These are phyloP conservation scores for Patellifolia procumbens DNA, from an alignment of 179 eudicot genomes.

Conservation along the genomic window DNA sequence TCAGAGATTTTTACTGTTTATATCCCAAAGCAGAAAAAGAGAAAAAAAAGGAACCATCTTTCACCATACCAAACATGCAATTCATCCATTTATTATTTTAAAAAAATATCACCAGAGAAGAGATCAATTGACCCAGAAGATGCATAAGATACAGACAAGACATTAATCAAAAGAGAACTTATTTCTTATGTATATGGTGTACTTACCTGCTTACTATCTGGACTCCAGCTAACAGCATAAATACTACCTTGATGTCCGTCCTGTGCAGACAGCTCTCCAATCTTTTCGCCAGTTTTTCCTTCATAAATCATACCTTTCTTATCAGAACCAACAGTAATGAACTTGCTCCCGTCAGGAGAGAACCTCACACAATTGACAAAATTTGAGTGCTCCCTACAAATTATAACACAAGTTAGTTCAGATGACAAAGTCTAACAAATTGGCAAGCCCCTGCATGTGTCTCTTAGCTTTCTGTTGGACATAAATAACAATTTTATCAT, in stretches of 20 bases:
- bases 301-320: conserved; percentile 81
- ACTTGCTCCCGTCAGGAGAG: conserved; percentile 92
- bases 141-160: background rate
- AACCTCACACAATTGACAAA: conserved; percentile 95
- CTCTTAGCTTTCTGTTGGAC: background rate
- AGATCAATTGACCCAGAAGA: background rate
- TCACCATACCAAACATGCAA: background rate
- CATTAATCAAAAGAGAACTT: background rate
- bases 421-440: background rate
- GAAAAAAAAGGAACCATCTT: background rate
- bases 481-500: too few species aligned
- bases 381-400: conserved; percentile 83
- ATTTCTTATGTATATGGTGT: background rate
- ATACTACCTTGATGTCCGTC: conserved; percentile 93
- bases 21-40: background rate
- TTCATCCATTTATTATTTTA: background rate
- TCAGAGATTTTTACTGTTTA: background rate
- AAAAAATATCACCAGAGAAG: background rate
- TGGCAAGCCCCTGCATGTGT: background rate
- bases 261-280: conserved; percentile 82
- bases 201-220: conserved; percentile 79
- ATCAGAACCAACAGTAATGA: conserved; percentile 93
- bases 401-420: conserved; percentile 12
- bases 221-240: conserved; percentile 97
- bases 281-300: conserved; percentile 82